phyloP scores from a whole-genome alignment of 208 protist species.

The Crithidia acanthocephali region DNA sequence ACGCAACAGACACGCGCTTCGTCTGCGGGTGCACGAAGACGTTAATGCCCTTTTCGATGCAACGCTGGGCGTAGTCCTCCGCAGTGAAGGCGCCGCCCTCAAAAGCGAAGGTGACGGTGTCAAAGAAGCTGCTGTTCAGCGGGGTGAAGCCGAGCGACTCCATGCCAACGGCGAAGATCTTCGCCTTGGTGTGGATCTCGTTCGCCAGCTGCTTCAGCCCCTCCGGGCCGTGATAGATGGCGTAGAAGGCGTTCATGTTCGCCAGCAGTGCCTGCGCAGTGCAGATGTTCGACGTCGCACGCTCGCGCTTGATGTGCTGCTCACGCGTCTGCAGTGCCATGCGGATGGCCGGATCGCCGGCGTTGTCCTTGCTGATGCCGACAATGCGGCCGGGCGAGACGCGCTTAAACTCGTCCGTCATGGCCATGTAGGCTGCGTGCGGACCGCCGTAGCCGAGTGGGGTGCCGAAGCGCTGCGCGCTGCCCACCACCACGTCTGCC shows the following conservation, averaged over 20 bases:
- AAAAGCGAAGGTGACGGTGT: conserved; percentile 87
- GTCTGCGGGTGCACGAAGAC: conserved; percentile 69
- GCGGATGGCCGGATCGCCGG: conserved; percentile 92
- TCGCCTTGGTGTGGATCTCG: conserved; percentile 88
- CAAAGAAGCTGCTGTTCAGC: conserved; percentile 84
- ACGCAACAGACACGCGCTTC: conserved; percentile 78
- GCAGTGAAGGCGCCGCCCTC: conserved; percentile 40
- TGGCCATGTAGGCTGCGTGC: conserved; percentile 98
- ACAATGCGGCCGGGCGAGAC: conserved; percentile 96
- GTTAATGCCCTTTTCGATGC: conserved; percentile 92
- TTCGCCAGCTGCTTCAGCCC: conserved; percentile 94
- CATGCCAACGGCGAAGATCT: conserved; percentile 85
- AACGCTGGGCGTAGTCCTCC: conserved; percentile 61
- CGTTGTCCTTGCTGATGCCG: conserved; percentile 94
- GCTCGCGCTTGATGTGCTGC: conserved; percentile 98
- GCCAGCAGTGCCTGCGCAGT: conserved; percentile 98
- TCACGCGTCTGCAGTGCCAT: conserved; percentile 99
- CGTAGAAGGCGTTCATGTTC: conserved; percentile 97
- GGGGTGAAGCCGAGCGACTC: conserved; percentile 71
- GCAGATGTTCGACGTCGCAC: conserved; percentile 98
- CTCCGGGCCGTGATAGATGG: conserved; percentile 97
- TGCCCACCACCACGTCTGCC: conserved; percentile 95
- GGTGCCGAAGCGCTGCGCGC: conserved; percentile 96
- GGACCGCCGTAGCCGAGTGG: conserved; percentile 97
- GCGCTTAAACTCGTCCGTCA: conserved; percentile 89